A percentile compares a stretch with the other conserved stretches of the same genome.
Evolutionary conservation across 108 stramenopile genomes (phyloP).

Genomic region (Bacterosira constricta): DNA sequence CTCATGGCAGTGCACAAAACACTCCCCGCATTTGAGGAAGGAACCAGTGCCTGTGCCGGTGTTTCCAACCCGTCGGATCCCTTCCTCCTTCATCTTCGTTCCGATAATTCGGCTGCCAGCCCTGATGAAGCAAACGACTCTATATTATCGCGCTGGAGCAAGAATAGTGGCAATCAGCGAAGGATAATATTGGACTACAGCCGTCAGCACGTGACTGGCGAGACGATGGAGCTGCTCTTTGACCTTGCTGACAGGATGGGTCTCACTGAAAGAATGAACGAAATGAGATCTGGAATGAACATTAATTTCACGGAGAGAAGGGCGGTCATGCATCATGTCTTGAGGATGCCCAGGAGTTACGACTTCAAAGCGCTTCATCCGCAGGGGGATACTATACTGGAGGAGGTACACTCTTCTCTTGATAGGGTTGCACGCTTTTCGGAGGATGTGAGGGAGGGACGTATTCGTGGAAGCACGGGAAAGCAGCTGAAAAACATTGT

Average conservation of each 20-base stretch:
- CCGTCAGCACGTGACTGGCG: constrained; percentile 93
- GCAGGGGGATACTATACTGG: constrained; percentile 72
- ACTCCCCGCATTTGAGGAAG: too few relatives aligned
- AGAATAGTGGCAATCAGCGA: constrained; percentile 23
- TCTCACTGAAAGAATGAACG: constrained; percentile 78
- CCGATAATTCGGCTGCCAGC: too few relatives aligned
- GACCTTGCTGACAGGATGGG: constrained; percentile 88
- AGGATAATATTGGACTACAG: constrained; percentile 94
- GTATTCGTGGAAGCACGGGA: constrained; percentile 81
- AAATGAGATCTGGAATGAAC: constrained; percentile 66
- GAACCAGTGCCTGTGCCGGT: too few relatives aligned
- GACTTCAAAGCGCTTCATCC: constrained; percentile 28
- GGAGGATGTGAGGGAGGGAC: constrained; percentile 73
- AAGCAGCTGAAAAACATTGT: constrained; percentile 85
- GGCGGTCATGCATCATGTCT: constrained; percentile 76
- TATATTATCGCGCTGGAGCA: too few relatives aligned
- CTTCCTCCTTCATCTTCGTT: too few relatives aligned
- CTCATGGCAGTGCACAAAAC: constrained; percentile 66
- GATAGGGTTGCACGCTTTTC: constrained; percentile 76
- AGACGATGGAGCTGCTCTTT: constrained; percentile 93
- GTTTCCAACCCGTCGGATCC: too few relatives aligned
- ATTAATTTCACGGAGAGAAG: constrained; percentile 81
- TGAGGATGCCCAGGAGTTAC: constrained; percentile 73
- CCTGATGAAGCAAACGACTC: too few relatives aligned
- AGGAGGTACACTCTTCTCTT: constrained; percentile 74